Percentiles rank a stretch among this genome's conserved stretches.
Conservation (phyloP, 2,329 filamentous ascomycete genomes). For the Cercospora sp. region DNA sequence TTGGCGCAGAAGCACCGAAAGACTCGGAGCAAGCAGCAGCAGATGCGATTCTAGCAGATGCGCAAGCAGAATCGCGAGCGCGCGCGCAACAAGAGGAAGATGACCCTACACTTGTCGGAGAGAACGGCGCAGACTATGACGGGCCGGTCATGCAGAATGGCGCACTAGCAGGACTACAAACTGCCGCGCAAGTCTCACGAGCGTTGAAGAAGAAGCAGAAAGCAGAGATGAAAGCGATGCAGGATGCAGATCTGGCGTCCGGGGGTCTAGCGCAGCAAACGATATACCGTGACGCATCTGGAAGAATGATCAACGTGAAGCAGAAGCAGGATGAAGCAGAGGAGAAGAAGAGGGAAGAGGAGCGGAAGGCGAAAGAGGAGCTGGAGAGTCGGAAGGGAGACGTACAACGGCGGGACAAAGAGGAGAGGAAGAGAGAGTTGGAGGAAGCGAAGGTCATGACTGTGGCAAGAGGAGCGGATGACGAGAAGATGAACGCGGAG, state of each 20-base stretch:
- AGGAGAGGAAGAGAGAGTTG: conserved; percentile 65
- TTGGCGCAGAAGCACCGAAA: conserved; percentile 57
- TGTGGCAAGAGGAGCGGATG: conserved; percentile 78
- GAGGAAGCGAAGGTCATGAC: conserved; percentile 81
- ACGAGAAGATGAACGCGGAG: conserved; percentile 81
- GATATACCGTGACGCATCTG: conserved; percentile 92
- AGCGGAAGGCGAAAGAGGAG: conserved; percentile 63
- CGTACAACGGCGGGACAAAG: conserved; percentile 72
- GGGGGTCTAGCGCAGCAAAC: conserved; percentile 67
- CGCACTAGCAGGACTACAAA: conserved; percentile 83
- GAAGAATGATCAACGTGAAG: conserved; percentile 87
- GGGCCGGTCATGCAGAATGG: conserved; percentile 79
- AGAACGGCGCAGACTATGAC: conserved; percentile 52
- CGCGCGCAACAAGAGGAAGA: conserved; percentile 39
- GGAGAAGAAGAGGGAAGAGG: conserved; percentile 73
- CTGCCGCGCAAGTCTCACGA: conserved; percentile 68
- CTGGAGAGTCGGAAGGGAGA: conserved; percentile 77
- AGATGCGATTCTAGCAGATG: conserved; percentile 42
- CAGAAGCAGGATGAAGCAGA: conserved; percentile 87
- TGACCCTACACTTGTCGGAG: conserved; percentile 54
- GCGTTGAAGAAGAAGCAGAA: conserved; percentile 63
- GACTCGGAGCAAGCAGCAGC: conserved; percentile 64
- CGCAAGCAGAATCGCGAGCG: conserved; percentile 36
- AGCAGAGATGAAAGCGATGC: conserved; percentile 58
- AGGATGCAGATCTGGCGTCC: conserved; percentile 48